phyloP scores from a whole-genome alignment of 495 filamentous ascomycete species.

The Aspergillus mulundensis region DNA sequence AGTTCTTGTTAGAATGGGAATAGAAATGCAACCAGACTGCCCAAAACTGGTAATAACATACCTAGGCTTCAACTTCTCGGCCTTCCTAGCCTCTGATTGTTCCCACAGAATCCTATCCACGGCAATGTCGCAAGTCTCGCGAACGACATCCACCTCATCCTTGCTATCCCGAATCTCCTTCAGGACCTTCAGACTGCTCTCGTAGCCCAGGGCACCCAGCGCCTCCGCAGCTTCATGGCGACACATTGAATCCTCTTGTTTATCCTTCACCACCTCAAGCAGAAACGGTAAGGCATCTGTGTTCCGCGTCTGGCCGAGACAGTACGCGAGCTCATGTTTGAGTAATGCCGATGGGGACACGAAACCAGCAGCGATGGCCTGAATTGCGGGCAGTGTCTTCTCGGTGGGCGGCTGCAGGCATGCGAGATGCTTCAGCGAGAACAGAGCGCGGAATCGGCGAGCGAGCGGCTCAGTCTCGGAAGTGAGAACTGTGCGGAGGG shows the following conservation, averaged over 20 bases:
- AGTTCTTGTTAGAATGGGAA: slow-evolving; percentile 5
- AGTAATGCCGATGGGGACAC: slow-evolving; percentile 77
- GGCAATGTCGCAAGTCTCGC: slow-evolving; percentile 95
- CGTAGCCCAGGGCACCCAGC: slow-evolving; percentile 79
- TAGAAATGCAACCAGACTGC: no score
- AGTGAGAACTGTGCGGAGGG: slow-evolving; percentile 71
- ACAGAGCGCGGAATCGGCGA: slow-evolving; percentile 91
- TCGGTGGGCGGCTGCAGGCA: slow-evolving; percentile 57
- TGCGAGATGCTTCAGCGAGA: slow-evolving; percentile 93
- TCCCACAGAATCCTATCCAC: slow-evolving; percentile 94
- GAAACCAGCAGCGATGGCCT: slow-evolving; percentile 89
- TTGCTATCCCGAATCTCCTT: slow-evolving; percentile 64
- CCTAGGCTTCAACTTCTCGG: slow-evolving; percentile 76
- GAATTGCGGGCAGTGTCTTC: slow-evolving; percentile 69
- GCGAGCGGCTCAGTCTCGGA: slow-evolving; percentile 78
- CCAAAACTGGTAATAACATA: slow-evolving; percentile 42
- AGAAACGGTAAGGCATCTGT: slow-evolving; percentile 68
- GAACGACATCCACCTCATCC: slow-evolving; percentile 72
- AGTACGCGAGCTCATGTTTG: slow-evolving; percentile 97
- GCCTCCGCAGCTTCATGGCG: slow-evolving; percentile 96
- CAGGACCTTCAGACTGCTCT: slow-evolving; percentile 65
- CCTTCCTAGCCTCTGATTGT: slow-evolving; percentile 63
- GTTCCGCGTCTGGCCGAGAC: slow-evolving; percentile 85
- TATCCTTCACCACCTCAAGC: slow-evolving; percentile 70
- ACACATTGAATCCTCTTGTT: slow-evolving; percentile 85